These are phyloP conservation scores for Clarireedia sp. DNA, from an alignment of 2,329 filamentous ascomycete species.

Conservation along the genomic window DNA sequence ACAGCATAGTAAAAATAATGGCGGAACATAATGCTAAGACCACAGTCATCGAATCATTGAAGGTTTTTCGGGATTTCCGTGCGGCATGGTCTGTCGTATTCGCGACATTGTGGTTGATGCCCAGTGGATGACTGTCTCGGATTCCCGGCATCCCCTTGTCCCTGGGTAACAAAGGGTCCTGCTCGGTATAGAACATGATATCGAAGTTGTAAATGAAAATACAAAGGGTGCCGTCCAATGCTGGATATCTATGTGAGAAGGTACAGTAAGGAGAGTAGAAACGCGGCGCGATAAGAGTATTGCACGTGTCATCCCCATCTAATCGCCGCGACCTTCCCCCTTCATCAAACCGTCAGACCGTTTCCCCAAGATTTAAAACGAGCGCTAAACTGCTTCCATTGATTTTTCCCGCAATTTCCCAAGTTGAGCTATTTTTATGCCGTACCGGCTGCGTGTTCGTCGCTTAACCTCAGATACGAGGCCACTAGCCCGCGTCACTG, in stretches of 20 bases:
- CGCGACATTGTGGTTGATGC: slow-evolving; percentile 12
- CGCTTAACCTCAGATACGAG: too few species aligned
- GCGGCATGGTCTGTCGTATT: neutral
- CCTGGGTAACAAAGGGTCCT: slow-evolving; percentile 27
- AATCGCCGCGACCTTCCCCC: neutral
- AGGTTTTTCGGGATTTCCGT: neutral
- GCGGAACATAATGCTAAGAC: slow-evolving; percentile 14
- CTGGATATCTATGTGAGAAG: neutral
- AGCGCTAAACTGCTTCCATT: neutral
- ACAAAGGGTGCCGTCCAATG: neutral
- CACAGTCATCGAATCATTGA: slow-evolving; percentile 5
- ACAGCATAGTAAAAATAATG: slow-evolving; percentile 11
- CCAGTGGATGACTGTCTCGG: slow-evolving; percentile 17
- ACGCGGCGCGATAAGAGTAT: too few species aligned
- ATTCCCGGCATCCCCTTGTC: slow-evolving; percentile 25
- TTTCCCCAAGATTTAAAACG: neutral
- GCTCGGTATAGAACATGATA: slow-evolving; percentile 15
- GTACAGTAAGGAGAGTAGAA: neutral
- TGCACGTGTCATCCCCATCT: too few species aligned
- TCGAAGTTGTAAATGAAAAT: neutral
- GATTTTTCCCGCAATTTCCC: neutral
- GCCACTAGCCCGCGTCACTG: neutral
- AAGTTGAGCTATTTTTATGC: neutral
- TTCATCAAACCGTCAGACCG: too few species aligned
- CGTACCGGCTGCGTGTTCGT: too few species aligned